A percentile compares a stretch with the other conserved stretches of the same genome.
Evolutionary conservation across 1,284 basidiomycete species (phyloP).

Genomic region (Schizophyllum commune): DNA sequence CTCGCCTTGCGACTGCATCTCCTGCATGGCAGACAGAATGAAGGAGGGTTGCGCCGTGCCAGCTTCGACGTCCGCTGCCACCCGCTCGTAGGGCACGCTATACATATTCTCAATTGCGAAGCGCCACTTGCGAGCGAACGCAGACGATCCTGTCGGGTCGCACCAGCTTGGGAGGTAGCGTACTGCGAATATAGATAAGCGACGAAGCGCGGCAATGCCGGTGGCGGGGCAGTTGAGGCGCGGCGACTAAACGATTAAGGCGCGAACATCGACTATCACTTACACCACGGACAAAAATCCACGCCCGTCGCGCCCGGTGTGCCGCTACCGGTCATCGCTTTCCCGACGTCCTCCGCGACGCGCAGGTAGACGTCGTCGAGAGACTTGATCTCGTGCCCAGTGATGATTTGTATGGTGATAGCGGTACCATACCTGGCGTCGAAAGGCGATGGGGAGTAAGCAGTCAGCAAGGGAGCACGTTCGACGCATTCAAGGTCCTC

Average conservation of each 20-base stretch:
- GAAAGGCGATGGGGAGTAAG: neutral
- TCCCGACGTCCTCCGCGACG: neutral
- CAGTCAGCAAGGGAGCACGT: too few relatives aligned
- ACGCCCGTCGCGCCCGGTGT: neutral
- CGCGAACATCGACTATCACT: neutral
- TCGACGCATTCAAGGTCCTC: too few relatives aligned
- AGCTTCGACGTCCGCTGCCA: neutral
- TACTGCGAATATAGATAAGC: neutral
- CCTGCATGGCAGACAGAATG: neutral
- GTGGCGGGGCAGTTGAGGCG: too few relatives aligned
- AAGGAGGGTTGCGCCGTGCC: neutral
- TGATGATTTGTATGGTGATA: neutral
- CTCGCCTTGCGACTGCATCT: neutral
- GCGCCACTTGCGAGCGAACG: constrained; percentile 3
- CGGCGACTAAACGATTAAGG: too few relatives aligned
- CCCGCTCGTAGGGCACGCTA: constrained; percentile 2
- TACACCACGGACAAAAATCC: neutral
- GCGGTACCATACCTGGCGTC: constrained; percentile 6
- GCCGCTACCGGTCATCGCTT: neutral
- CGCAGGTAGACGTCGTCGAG: neutral
- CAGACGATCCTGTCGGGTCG: neutral
- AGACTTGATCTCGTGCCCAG: neutral
- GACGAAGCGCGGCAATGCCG: neutral
- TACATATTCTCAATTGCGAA: constrained; percentile 3
- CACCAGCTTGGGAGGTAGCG: constrained; percentile 4